These are phyloP conservation scores for Lichina pygmaea DNA, from an alignment of 495 filamentous ascomycete species.

Conservation along the genomic window DNA sequence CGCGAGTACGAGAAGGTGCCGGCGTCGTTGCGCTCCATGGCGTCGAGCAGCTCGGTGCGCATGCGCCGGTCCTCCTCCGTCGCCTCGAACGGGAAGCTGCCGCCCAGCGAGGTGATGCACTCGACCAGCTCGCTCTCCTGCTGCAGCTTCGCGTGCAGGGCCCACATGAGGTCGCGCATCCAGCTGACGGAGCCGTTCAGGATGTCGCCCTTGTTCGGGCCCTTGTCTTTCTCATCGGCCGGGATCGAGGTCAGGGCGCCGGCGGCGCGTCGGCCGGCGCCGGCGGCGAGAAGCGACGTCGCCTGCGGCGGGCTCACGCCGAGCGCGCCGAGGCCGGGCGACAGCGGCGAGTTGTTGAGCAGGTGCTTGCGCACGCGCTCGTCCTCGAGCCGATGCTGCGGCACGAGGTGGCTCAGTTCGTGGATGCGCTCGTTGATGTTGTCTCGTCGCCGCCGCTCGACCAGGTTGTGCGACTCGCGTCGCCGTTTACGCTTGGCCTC, in stretches of 20 bases:
- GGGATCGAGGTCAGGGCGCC: slow-evolving; percentile 61
- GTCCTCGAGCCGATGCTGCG: slow-evolving; percentile 77
- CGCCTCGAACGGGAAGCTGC: slow-evolving; percentile 50
- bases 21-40: slow-evolving; percentile 53
- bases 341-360: slow-evolving; percentile 66
- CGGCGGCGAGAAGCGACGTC: slow-evolving; percentile 72
- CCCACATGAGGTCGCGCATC: slow-evolving; percentile 96
- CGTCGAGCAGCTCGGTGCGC: slow-evolving; percentile 70
- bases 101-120: slow-evolving; percentile 39
- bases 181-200: slow-evolving; percentile 90
- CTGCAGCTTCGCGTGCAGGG: slow-evolving; percentile 59
- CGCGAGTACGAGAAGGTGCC: slow-evolving; percentile 54
- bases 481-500: slow-evolving; percentile 79
- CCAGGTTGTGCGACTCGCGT: slow-evolving; percentile 84
- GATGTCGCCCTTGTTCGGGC: slow-evolving; percentile 96
- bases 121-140: slow-evolving; percentile 68
- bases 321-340: slow-evolving; percentile 33
- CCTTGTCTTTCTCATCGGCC: slow-evolving; percentile 92
- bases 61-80: slow-evolving; percentile 87
- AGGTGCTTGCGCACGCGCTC: slow-evolving; percentile 91
- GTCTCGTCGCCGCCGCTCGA: slow-evolving; percentile 80
- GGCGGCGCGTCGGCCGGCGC: slow-evolving; percentile 54
- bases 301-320: slow-evolving; percentile 42
- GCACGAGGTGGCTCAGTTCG: slow-evolving; percentile 79
- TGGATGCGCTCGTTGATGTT: slow-evolving; percentile 98